These are phyloP conservation scores for Ogataea saltuana DNA, from an alignment of 805 yeast genomes.

Conservation along the genomic window DNA sequence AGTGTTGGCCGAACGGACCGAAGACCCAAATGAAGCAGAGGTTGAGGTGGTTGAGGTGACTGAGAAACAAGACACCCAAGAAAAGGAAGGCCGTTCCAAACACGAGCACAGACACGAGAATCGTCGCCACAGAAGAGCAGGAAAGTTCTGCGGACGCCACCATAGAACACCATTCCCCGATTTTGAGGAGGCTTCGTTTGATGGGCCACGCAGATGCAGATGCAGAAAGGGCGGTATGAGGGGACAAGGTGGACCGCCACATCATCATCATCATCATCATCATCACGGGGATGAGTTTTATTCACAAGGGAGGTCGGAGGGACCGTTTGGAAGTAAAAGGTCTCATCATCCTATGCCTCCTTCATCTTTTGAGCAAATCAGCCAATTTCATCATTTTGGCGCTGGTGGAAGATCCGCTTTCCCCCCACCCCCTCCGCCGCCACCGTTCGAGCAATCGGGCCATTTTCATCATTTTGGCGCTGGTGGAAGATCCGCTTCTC, in stretches of 20 bases:
- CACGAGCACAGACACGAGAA: conserved; percentile 3
- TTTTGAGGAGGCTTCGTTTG: neutral
- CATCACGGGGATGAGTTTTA: neutral
- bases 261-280: no score
- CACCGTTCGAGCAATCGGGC: neutral
- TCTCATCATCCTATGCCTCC: neutral
- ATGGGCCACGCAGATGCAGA: neutral
- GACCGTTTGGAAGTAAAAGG: conserved; percentile 3
- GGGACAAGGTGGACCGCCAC: neutral
- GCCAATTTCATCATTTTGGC: no score
- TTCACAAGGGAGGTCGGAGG: neutral
- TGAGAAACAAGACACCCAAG: neutral
- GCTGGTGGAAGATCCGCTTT: neutral
- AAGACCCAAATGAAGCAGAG: neutral
- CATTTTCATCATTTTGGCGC: neutral
- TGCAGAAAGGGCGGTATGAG: neutral
- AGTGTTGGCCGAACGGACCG: conserved; percentile 5
- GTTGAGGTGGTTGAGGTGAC: neutral
- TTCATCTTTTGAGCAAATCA: conserved; percentile 1
- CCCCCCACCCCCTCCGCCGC: neutral
- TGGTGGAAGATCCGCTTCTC: neutral
- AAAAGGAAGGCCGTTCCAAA: neutral
- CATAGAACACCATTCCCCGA: neutral
- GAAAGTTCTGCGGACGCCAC: conserved; percentile 1
- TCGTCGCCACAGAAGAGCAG: neutral